Evolutionary conservation across 2,329 filamentous ascomycete genomes (phyloP), one percentile per base, ranked within the genome.

Genomic region (Penicillium brevicompactum): DNA sequence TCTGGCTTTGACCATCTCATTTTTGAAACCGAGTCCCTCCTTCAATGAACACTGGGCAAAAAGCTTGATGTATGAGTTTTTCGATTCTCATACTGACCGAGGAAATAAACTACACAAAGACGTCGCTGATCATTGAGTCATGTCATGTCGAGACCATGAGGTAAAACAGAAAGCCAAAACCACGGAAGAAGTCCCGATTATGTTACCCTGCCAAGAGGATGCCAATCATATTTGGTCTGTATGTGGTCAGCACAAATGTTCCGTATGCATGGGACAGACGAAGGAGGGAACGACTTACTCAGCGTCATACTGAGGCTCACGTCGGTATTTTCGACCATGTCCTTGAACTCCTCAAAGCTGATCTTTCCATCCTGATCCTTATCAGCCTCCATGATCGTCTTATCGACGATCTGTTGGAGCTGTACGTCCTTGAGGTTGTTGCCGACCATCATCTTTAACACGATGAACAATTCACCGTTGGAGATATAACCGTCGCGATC

Each of bases 401-500:
- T 99, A 81, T 99, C 94, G 66, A 99, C 94, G 74, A 99, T 99
- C 85, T 87, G 94, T 80, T 99, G 94, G 74, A 99, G 80, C 80
- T 99, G 94, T 78, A 97, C 91, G 76, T 99, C 94, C 83, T 99
- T 99, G 70, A 99, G 80, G 77, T 99, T 99, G 80, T 90, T 97
- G 57, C 94, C 94, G 49, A 99, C 94, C 94, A 99, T 99, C 94
- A 99, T 99, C 89, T 99, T 99, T 70, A 99, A 84, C 70, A 99
- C 94, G 70, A 99, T 97, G 76, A 97, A 99, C 49, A 99, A 85
- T 81, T 99, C 94, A 69, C 94, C 94, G 76, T 99, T 99, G 81
- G 91, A 96, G 72, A 99, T 99, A 79, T 90, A 99, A 22, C 94
- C 94, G 76, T 99, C 94, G 57, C 94, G 91, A 77, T 99, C 94